These are phyloP conservation scores for Lagenidium sp. DNA, from an alignment of 352 stramenopile genomes.

Conservation along the genomic window DNA sequence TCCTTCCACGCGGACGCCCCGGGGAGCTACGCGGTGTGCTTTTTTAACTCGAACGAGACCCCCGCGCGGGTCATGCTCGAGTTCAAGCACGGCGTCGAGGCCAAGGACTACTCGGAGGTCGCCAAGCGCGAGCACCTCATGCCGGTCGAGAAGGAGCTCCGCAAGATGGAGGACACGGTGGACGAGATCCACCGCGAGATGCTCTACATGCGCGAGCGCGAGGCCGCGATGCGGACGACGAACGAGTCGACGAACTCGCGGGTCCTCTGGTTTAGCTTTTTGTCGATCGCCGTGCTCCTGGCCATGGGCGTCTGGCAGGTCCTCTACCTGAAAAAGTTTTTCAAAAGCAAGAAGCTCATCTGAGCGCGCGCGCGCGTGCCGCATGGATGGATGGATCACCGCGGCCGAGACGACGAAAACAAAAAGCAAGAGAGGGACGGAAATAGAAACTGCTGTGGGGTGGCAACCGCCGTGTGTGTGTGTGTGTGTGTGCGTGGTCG, in stretches of 20 bases:
- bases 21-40: constrained; percentile 74
- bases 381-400: too few relatives aligned
- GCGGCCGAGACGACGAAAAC: too few relatives aligned
- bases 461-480: too few relatives aligned
- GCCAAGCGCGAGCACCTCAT: constrained; percentile 86
- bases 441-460: too few relatives aligned
- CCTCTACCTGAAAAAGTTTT: constrained; percentile 88
- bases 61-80: constrained; percentile 69
- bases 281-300: constrained; percentile 81
- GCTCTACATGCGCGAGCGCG: constrained; percentile 86
- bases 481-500: too few relatives aligned
- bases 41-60: constrained; percentile 75
- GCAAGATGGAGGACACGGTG: constrained; percentile 86
- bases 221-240: constrained; percentile 81
- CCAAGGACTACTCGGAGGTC: constrained; percentile 85
- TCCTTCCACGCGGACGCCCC: constrained; percentile 64
- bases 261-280: constrained; percentile 87
- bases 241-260: constrained; percentile 87
- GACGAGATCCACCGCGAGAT: constrained; percentile 87
- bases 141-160: constrained; percentile 83
- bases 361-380: constrained; percentile 36
- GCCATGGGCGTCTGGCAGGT: constrained; percentile 85
- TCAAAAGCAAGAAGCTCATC: constrained; percentile 91
- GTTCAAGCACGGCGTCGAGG: constrained; percentile 83
- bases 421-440: too few relatives aligned